Conservation (phyloP, 768 basidiomycete genomes). For the Pleurotus giganteus region DNA sequence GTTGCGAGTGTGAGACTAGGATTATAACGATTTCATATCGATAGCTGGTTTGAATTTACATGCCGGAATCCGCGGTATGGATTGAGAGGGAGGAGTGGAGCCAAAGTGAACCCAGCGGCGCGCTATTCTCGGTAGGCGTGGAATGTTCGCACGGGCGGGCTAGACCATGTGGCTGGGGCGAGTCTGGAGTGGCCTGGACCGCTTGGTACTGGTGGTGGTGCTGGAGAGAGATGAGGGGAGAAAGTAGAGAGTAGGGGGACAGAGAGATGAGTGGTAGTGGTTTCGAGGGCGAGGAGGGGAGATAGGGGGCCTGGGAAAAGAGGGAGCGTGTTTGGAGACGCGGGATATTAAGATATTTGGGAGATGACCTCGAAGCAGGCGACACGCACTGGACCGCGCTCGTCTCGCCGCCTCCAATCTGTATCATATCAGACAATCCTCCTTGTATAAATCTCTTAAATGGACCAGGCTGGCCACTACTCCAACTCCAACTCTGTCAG, state of each 20-base stretch:
- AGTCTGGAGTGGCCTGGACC: neutral
- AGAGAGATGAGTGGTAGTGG: neutral
- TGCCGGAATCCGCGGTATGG: too few species aligned
- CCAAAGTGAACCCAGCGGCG: neutral
- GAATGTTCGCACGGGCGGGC: neutral
- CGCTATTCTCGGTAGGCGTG: neutral
- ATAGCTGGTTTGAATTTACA: too few species aligned
- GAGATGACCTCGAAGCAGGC: neutral
- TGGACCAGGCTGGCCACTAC: constrained; percentile 13
- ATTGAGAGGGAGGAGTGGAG: neutral
- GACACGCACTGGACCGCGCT: constrained; percentile 6
- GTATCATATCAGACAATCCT: neutral
- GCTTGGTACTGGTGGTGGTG: neutral
- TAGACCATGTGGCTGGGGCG: neutral
- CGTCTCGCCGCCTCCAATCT: neutral
- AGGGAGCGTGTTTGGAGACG: neutral
- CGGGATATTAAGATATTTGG: neutral
- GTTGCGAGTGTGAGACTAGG: neutral
- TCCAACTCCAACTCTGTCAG: constrained; percentile 11
- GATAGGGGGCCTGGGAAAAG: neutral
- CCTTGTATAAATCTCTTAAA: neutral
- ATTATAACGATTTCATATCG: too few species aligned
- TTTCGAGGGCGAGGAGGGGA: neutral
- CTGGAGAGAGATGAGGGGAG: neutral
- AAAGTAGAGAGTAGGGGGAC: neutral